Evolutionary conservation across 225 moss, liverwort and hornwort species (phyloP), one percentile per base, ranked within the genome.

Genomic region (Bryum argenteum): DNA sequence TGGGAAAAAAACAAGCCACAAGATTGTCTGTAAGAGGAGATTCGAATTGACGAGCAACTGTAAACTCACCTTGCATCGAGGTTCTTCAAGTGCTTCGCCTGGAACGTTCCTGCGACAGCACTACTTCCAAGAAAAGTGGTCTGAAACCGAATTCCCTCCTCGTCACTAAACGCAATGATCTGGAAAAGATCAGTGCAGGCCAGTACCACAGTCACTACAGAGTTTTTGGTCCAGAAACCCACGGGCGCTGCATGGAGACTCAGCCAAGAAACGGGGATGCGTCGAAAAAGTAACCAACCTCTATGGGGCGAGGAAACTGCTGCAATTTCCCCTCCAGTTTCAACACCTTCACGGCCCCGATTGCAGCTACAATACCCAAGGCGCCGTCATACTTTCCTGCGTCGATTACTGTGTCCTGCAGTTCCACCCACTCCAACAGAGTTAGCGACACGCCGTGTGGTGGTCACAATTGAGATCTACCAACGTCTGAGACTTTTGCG

Each of bases 121-220:
- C 87, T 86, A 67, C 97, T 98, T 80, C 97, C 97, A 67, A 98
- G 83, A 69, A 98, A 98, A 41, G 97, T 98, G 20, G 97, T 89
- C 72, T 98, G 97, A 69, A 92, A 98, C 23, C 97, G 91, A 20
- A 94, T 88, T 70, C 97, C 97, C 86, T 98, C 97, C 82, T 98
- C 97, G 69, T 98, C 97, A 78, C 97, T 98, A 77, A 98, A 98
- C 54, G 97, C 97, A 81, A 98, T 98, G 38, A 97, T 89, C 97
- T 97, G 83, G 81, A 77, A 71, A 73, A 65, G 83, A 75, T 80
- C 83, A 80, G 72, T 70, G 77, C 61, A 63, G 63, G 54, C 69
- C 70, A 73, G 72, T 67, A 75, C 66, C 72, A 80, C 75, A 58
- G 80, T 79, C 78, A 79, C 79, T 75, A 78, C 58, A 67, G 38